Evolutionary conservation across 192 early-diverging fungal genomes (phyloP).

Genomic region (Mortierella claussenii): DNA sequence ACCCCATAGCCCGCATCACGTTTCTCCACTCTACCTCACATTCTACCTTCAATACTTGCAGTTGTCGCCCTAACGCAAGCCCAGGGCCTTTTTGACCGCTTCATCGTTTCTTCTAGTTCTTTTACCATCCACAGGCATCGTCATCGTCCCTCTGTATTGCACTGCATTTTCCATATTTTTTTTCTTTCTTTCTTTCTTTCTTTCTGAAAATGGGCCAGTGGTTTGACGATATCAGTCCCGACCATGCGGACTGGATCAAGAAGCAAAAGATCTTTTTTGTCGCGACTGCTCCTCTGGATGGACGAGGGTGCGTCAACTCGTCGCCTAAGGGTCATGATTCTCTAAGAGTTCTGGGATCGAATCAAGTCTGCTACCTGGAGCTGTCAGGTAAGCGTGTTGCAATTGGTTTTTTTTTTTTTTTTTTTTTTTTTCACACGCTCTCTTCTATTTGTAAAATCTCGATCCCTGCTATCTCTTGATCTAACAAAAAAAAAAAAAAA

Average conservation of each 20-base stretch:
- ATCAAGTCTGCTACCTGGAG: constrained; percentile 55
- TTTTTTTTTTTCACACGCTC: background rate
- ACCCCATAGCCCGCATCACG: too few relatives aligned
- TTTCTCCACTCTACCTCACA: too few relatives aligned
- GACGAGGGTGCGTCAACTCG: constrained; percentile 63
- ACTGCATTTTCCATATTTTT: too few relatives aligned
- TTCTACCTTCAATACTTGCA: too few relatives aligned
- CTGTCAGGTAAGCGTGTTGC: constrained; percentile 55
- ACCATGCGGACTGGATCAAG: constrained; percentile 61
- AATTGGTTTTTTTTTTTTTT: background rate
- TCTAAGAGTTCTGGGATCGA: constrained; percentile 58
- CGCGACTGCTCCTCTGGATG: constrained; percentile 62
- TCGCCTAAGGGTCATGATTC: constrained; percentile 72
- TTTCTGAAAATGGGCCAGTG: constrained; percentile 59
- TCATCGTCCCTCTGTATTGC: too few relatives aligned
- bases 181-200: background rate
- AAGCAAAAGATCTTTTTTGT: constrained; percentile 71
- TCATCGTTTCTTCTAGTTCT: too few relatives aligned
- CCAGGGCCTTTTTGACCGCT: too few relatives aligned
- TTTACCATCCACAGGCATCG: too few relatives aligned
- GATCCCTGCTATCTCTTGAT: background rate
- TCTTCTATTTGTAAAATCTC: too few relatives aligned
- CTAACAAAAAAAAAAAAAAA: background rate
- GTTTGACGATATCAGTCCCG: constrained; percentile 53
- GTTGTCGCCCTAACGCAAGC: too few relatives aligned